Evolutionary conservation across 2,329 filamentous ascomycete genomes (phyloP).

Genomic region (Pyrenochaeta sp.): DNA sequence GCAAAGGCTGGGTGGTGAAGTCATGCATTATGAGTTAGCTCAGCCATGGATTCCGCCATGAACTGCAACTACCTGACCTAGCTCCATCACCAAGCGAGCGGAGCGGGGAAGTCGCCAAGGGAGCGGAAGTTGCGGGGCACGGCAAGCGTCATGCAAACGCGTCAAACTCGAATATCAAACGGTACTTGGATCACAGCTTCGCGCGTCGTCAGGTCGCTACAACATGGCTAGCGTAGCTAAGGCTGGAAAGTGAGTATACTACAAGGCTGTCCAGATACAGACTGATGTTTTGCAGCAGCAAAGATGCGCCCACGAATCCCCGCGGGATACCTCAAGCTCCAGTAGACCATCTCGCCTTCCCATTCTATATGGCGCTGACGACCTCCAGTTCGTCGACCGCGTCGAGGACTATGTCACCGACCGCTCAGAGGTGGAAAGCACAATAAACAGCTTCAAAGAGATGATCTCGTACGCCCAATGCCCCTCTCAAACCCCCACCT

Average conservation of each 20-base stretch:
- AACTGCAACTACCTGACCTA: not conserved
- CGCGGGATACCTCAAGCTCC: slow-evolving; percentile 73
- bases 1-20: not conserved
- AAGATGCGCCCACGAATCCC: slow-evolving; percentile 71
- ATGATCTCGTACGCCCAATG: slow-evolving; percentile 78
- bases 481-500: not conserved
- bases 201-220: slow-evolving; percentile 15
- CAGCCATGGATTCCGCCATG: not conserved
- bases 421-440: slow-evolving; percentile 79
- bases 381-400: slow-evolving; percentile 75
- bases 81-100: not conserved
- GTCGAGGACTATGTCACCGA: slow-evolving; percentile 87
- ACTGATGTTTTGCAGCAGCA: slow-evolving; percentile 34
- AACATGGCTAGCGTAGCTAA: slow-evolving; percentile 41
- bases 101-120: not conserved
- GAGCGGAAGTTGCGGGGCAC: slow-evolving; percentile 20
- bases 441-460: slow-evolving; percentile 85
- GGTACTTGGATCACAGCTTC: slow-evolving; percentile 7
- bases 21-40: not conserved
- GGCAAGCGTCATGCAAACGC: slow-evolving; percentile 22
- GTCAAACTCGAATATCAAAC: slow-evolving; percentile 27
- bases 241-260: slow-evolving; percentile 29
- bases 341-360: not conserved
- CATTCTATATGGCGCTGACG: not conserved
- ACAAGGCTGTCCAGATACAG: not conserved